Evolutionary conservation across 768 basidiomycete species (phyloP).

Genomic region (Peribolospora kevripleyi): DNA sequence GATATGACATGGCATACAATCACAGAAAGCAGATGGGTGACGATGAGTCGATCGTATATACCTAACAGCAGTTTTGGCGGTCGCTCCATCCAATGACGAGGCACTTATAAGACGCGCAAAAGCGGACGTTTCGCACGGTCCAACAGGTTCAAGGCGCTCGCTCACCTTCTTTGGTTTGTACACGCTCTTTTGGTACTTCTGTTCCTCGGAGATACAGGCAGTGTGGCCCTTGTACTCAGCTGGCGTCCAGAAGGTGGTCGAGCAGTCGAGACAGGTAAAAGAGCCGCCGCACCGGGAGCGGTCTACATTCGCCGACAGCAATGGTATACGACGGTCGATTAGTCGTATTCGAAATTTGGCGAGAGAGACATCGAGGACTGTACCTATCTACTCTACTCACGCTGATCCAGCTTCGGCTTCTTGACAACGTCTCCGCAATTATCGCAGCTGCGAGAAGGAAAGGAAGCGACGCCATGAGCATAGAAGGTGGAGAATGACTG

Average conservation of each 20-base stretch:
- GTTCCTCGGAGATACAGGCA: constrained; percentile 8
- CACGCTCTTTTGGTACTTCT: constrained; percentile 8
- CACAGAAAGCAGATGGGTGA: neutral
- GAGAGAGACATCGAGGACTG: constrained; percentile 7
- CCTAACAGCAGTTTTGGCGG: neutral
- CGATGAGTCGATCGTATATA: neutral
- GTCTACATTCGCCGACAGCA: neutral
- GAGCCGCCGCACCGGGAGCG: neutral
- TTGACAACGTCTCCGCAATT: neutral
- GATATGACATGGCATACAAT: neutral
- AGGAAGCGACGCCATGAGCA: no score
- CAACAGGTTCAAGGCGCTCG: neutral
- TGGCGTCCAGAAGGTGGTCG: constrained; percentile 7
- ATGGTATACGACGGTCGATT: neutral
- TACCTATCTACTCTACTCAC: constrained; percentile 5
- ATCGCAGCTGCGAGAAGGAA: no score
- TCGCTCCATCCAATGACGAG: no score
- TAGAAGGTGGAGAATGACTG: no score
- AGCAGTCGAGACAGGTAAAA: constrained; percentile 9
- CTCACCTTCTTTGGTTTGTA: neutral
- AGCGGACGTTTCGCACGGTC: neutral
- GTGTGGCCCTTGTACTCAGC: constrained; percentile 8
- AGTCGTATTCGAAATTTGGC: neutral
- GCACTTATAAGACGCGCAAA: no score
- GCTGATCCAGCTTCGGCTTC: constrained; percentile 10